Percentiles rank a stretch among this genome's conserved stretches.
Conservation (phyloP, 2,329 filamentous ascomycete genomes). For the Fusarium heterosporum region DNA sequence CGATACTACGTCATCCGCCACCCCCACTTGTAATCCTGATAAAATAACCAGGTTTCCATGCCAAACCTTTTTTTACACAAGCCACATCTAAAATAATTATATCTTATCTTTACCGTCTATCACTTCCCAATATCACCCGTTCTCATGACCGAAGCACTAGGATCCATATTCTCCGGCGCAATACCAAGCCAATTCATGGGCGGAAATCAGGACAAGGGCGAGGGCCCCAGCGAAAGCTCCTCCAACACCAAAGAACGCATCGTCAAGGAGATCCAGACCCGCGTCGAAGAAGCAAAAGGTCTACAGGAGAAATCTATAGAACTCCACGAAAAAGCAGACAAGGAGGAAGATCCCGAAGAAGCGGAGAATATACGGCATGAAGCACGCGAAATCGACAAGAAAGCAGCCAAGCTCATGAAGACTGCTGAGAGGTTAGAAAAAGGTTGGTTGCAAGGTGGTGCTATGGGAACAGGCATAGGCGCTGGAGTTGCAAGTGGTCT, state of each 20-base stretch:
- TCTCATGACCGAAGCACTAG: slow-evolving; percentile 26
- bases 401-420: slow-evolving; percentile 42
- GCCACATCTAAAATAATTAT: slow-evolving; percentile 19
- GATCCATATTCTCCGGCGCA: slow-evolving; percentile 24
- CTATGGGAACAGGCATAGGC: slow-evolving; percentile 37
- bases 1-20: slow-evolving; percentile 33
- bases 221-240: slow-evolving; percentile 8
- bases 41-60: slow-evolving; percentile 22
- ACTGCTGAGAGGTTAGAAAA: slow-evolving; percentile 36
- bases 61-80: slow-evolving; percentile 2
- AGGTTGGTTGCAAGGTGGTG: slow-evolving; percentile 43
- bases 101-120: background rate
- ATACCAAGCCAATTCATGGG: slow-evolving; percentile 32
- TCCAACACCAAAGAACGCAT: slow-evolving; percentile 29
- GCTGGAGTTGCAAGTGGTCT: slow-evolving; percentile 40
- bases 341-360: slow-evolving; percentile 14
- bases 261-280: slow-evolving; percentile 25
- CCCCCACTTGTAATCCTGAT: slow-evolving; percentile 18
- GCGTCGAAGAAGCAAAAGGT: slow-evolving; percentile 33
- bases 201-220: slow-evolving; percentile 1
- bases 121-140: background rate
- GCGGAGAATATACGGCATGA: slow-evolving; percentile 29
- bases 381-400: slow-evolving; percentile 37
- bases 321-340: slow-evolving; percentile 35
- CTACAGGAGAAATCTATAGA: slow-evolving; percentile 32